These are phyloP conservation scores for Boechera divaricarpa DNA, from an alignment of 345 rosid genomes.

Conservation along the genomic window DNA sequence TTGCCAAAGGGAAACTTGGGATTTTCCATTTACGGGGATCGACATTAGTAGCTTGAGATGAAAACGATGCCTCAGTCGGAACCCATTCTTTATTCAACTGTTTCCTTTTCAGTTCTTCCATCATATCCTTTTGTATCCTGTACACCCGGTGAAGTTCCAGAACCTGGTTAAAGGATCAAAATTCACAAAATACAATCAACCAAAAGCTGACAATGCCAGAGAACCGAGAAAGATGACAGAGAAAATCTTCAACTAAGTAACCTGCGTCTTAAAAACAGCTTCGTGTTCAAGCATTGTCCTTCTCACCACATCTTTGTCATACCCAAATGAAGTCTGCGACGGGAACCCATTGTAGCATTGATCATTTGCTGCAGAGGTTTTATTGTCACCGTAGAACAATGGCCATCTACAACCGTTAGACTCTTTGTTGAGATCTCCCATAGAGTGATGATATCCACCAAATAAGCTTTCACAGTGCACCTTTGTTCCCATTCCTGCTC, in stretches of 20 bases:
- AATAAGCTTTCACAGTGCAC: slow-evolving; percentile 63
- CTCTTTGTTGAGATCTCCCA: slow-evolving; percentile 57
- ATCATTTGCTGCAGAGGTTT: slow-evolving; percentile 40
- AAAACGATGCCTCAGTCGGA: slow-evolving; percentile 42
- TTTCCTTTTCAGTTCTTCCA: slow-evolving; percentile 69
- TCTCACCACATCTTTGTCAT: slow-evolving; percentile 62
- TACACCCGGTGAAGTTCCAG: slow-evolving; percentile 79
- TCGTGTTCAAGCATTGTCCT: slow-evolving; percentile 78
- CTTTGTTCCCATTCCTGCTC: slow-evolving; percentile 72
- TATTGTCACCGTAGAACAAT: slow-evolving; percentile 46
- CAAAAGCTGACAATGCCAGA: background rate
- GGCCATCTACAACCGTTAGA: slow-evolving; percentile 57
- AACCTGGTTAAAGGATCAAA: slow-evolving; percentile 36
- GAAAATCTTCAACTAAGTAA: slow-evolving; percentile 26
- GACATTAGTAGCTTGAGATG: slow-evolving; percentile 44
- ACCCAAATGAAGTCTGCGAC: slow-evolving; percentile 42
- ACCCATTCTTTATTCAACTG: slow-evolving; percentile 44
- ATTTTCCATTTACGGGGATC: slow-evolving; percentile 70
- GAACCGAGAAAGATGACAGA: background rate
- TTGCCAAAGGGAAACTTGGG: slow-evolving; percentile 62
- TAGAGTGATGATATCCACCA: slow-evolving; percentile 57
- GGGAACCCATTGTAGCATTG: slow-evolving; percentile 47
- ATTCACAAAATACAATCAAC: slow-evolving; percentile 16
- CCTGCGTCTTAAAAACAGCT: slow-evolving; percentile 75
- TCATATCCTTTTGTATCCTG: slow-evolving; percentile 68